Percentiles rank a stretch among this genome's conserved stretches.
Evolutionary conservation across 2,329 filamentous ascomycete species (phyloP).

Genomic region (Fusarium nurragi): DNA sequence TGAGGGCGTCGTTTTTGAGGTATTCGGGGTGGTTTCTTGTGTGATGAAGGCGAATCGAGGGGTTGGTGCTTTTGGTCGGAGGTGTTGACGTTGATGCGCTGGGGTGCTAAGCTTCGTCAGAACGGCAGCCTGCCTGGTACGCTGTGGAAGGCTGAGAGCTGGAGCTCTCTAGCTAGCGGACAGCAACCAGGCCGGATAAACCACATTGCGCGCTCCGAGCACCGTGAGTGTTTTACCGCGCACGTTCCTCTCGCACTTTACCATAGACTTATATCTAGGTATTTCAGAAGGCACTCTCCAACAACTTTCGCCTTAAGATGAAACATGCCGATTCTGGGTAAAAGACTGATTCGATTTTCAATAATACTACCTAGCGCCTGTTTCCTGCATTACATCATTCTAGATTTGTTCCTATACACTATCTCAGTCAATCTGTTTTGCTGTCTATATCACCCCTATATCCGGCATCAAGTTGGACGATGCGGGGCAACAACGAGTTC

Average conservation of each 20-base stretch:
- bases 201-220: conserved; percentile 36
- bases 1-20: not conserved
- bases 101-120: conserved; percentile 52
- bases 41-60: conserved; percentile 25
- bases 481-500: not conserved
- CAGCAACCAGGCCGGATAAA: conserved; percentile 44
- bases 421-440: not conserved
- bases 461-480: not conserved
- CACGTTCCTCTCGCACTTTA: not conserved
- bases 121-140: conserved; percentile 50
- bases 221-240: conserved; percentile 4
- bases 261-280: not conserved
- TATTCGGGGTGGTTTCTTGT: conserved; percentile 10
- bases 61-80: conserved; percentile 30
- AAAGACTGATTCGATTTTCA: not conserved
- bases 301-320: not conserved
- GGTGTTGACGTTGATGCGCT: conserved; percentile 39
- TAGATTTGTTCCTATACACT: not conserved
- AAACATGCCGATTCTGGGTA: not conserved
- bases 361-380: no score
- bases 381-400: not conserved
- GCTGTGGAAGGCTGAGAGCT: conserved; percentile 45
- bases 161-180: conserved; percentile 41
- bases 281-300: not conserved
- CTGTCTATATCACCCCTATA: not conserved